phyloP scores from a whole-genome alignment of 495 filamentous ascomycete genomes.

The Hypoxylon intermedium region DNA sequence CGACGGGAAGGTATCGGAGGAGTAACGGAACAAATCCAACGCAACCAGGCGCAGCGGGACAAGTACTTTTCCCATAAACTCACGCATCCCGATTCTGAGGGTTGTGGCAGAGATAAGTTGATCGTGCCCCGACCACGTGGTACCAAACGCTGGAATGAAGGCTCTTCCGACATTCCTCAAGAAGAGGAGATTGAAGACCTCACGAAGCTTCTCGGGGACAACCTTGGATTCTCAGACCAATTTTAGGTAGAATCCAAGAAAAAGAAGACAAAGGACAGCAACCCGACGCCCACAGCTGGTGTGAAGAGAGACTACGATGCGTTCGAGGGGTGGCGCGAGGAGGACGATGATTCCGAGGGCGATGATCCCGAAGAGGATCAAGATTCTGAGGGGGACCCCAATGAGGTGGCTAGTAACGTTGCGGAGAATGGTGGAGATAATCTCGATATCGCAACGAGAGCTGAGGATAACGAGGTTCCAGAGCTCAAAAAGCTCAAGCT shows the following conservation, averaged over 20 bases:
- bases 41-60: background rate
- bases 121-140: too few relatives aligned
- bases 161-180: background rate
- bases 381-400: too few relatives aligned
- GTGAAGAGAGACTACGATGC: constrained; percentile 4
- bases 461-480: constrained; percentile 2
- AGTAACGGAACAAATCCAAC: background rate
- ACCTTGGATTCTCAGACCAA: too few relatives aligned
- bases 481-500: constrained; percentile 12
- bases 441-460: background rate
- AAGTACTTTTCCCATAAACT: constrained; percentile 25
- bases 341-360: background rate
- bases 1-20: constrained; percentile 19
- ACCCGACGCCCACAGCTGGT: background rate
- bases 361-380: too few relatives aligned
- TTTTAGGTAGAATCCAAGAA: too few relatives aligned
- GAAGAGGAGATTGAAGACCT: background rate
- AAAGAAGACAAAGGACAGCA: too few relatives aligned
- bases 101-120: constrained; percentile 25
- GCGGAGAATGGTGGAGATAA: background rate
- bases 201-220: background rate
- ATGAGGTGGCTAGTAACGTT: background rate
- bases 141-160: too few relatives aligned
- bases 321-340: constrained; percentile 10
- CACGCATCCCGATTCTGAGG: constrained; percentile 1